A percentile compares a stretch with the other conserved stretches of the same genome.
phyloP scores from a whole-genome alignment of 2,329 filamentous ascomycete genomes.

The Paraphoma chrysanthemicola region DNA sequence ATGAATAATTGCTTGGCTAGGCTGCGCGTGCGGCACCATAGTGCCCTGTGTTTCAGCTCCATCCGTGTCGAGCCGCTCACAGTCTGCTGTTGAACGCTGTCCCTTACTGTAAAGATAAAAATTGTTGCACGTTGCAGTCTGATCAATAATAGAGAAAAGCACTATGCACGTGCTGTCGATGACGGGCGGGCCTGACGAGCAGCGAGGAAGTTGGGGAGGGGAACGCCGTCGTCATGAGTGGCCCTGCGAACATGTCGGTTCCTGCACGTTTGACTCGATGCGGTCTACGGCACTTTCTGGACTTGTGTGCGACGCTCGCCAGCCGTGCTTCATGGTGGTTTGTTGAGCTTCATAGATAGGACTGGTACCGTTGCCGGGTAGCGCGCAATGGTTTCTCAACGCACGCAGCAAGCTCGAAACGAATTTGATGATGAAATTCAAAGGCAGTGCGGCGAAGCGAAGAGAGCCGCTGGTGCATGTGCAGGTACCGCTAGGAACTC shows the following conservation, averaged over 20 bases:
- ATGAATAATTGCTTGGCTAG: slow-evolving; percentile 14
- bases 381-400: slow-evolving; percentile 19
- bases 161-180: slow-evolving; percentile 30
- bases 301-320: slow-evolving; percentile 32
- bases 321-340: slow-evolving; percentile 32
- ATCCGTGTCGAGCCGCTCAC: slow-evolving; percentile 15
- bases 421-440: background rate
- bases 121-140: slow-evolving; percentile 4
- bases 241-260: slow-evolving; percentile 27
- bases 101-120: slow-evolving; percentile 7
- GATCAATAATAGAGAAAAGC: slow-evolving; percentile 4
- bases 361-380: slow-evolving; percentile 23
- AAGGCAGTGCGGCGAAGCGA: background rate
- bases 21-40: slow-evolving; percentile 18
- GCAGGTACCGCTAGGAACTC: slow-evolving; percentile 6
- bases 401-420: background rate
- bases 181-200: background rate
- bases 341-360: slow-evolving; percentile 21
- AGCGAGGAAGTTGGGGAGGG: slow-evolving; percentile 9
- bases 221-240: slow-evolving; percentile 25
- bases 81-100: slow-evolving; percentile 6
- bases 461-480: background rate
- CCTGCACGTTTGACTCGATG: slow-evolving; percentile 41
- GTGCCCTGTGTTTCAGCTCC: slow-evolving; percentile 30
- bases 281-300: slow-evolving; percentile 28